Evolutionary conservation across 768 basidiomycete genomes (phyloP).

Genomic region (Lentinus tigrinus): DNA sequence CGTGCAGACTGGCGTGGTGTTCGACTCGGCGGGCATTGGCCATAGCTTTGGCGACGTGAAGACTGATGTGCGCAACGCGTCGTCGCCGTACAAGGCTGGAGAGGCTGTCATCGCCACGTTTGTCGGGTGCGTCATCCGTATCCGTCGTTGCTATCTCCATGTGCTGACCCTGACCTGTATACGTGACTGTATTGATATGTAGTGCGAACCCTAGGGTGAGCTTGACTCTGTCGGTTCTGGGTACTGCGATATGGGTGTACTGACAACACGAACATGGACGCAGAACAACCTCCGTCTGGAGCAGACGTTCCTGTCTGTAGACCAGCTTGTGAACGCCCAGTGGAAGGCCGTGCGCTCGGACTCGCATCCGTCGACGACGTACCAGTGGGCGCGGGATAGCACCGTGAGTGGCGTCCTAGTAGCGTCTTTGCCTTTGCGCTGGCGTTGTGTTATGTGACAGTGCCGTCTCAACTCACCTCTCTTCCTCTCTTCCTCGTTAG

Average conservation of each 20-base stretch:
- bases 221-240: not conserved
- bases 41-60: constrained; percentile 63
- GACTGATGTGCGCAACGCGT: constrained; percentile 48
- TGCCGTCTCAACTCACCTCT: too few species aligned
- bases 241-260: too few species aligned
- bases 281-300: constrained; percentile 80
- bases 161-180: not conserved
- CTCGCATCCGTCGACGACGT: constrained; percentile 76
- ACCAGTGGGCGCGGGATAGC: constrained; percentile 60
- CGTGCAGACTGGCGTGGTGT: constrained; percentile 55
- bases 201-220: constrained; percentile 68
- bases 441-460: too few species aligned
- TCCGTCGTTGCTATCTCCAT: not conserved
- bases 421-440: not conserved
- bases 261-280: too few species aligned
- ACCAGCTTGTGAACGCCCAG: constrained; percentile 43
- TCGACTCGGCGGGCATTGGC: constrained; percentile 56
- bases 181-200: too few species aligned
- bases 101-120: constrained; percentile 62
- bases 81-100: constrained; percentile 50
- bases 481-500: too few species aligned
- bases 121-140: constrained; percentile 43
- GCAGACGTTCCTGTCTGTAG: constrained; percentile 69
- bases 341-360: constrained; percentile 68
- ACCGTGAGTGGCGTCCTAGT: constrained; percentile 36